Base-by-base conservation (phyloP, 495 filamentous ascomycete genomes). In the Penicillium lividum region DNA sequence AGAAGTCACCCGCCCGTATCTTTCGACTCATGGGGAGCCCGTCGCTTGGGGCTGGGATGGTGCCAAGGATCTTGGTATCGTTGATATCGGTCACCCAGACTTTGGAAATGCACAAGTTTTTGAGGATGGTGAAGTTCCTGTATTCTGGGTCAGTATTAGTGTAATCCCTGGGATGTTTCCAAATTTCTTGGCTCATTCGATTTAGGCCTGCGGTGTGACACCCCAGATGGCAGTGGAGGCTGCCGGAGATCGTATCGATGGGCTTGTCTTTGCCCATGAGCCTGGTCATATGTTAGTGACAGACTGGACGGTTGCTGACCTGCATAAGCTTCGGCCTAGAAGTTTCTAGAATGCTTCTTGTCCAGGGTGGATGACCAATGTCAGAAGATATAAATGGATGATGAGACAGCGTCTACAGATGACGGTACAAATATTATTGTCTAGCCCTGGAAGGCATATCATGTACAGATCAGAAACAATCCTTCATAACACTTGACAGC, bases 21-120 rank as follows among this genome's bases (percentile, higher is more conserved):
- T 64, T 10, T 63, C 72, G 4, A 81, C 79, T 16, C 82, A 84
- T 57, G 82, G 82, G n/a, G 82, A 85, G 67, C 82, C 84, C 0
- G 70, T 86, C 27, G 82, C 78, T 9, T 85, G 81, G 82, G 82
- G 82, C 1, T 86, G 81, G 82, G 78, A 82, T 4, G 80, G 73
- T 1, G 64, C 77, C 11, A 60, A 65, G 56, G 51, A 58, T 38
- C 52, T 86, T 38, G 79, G 82, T 0, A 79, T 86, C 45, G 36
- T 56, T 28, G 73, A 82, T 65, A 69, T 83, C 28, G 48, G 57
- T 30, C 40, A n/a, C 11, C 79, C 79, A 13, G 76, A 80, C 49
- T 83, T 73, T 71, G 78, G 80, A 0, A 68, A 78, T 42, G 60
- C 50, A 10, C 76, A 75, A 15, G 45, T 72, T 2, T 69, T 68